These are phyloP conservation scores for Xanthoconium stramineum DNA, from an alignment of 768 basidiomycete genomes.

Conservation along the genomic window DNA sequence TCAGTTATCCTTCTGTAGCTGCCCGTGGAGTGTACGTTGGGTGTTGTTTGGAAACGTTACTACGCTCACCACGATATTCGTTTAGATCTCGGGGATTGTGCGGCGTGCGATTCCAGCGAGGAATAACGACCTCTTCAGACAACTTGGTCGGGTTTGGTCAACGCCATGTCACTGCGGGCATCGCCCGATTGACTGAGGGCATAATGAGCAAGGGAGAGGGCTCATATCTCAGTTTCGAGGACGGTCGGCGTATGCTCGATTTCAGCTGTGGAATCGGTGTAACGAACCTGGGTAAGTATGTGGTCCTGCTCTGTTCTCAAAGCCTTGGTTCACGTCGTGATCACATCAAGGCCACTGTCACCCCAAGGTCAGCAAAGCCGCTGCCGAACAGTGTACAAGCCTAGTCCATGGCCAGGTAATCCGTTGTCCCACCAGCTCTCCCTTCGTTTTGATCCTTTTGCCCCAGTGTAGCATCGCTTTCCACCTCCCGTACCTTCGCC, in stretches of 20 bases:
- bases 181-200: conserved; percentile 44
- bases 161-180: conserved; percentile 45
- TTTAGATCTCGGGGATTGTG: neutral
- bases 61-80: neutral
- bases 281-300: conserved; percentile 65
- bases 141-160: conserved; percentile 36
- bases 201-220: conserved; percentile 69
- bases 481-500: conserved; percentile 80
- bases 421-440: neutral
- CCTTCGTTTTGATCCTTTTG: neutral
- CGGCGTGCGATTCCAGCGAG: neutral
- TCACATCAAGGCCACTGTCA: conserved; percentile 72
- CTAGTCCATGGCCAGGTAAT: conserved; percentile 75
- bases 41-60: neutral
- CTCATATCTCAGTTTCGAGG: conserved; percentile 67
- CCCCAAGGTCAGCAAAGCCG: conserved; percentile 80
- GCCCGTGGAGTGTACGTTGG: conserved; percentile 13
- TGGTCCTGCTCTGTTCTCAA: neutral
- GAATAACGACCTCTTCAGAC: conserved; percentile 22
- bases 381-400: conserved; percentile 82
- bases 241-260: conserved; percentile 75
- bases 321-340: neutral
- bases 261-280: conserved; percentile 90
- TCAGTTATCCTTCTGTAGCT: neutral
- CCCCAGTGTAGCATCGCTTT: conserved; percentile 86